These are phyloP conservation scores for Talaromyces thailandensis DNA, from an alignment of 495 filamentous ascomycete species.

Conservation along the genomic window DNA sequence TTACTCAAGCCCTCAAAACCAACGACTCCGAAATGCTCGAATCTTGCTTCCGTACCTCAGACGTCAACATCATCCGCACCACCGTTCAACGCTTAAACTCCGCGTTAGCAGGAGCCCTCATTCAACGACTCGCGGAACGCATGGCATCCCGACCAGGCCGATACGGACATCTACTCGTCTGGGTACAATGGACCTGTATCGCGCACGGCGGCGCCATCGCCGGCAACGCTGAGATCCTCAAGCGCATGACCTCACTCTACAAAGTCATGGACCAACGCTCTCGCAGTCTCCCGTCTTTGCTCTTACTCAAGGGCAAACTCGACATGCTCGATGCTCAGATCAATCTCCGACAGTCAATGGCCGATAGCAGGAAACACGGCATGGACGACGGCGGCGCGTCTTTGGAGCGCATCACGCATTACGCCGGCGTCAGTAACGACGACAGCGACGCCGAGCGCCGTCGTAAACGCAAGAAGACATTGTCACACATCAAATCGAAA, in stretches of 20 bases:
- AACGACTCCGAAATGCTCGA: constrained; percentile 84
- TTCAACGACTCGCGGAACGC: constrained; percentile 77
- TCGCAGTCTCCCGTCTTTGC: constrained; percentile 66
- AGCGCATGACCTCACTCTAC: constrained; percentile 65
- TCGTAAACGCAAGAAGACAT: constrained; percentile 21
- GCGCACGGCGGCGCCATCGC: constrained; percentile 89
- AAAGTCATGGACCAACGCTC: constrained; percentile 80
- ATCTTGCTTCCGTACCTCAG: constrained; percentile 75
- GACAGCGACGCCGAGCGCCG: constrained; percentile 29
- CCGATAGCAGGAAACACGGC: constrained; percentile 37
- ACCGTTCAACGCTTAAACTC: constrained; percentile 89
- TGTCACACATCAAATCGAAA: constrained; percentile 12
- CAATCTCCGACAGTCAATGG: constrained; percentile 58
- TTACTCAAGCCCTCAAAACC: constrained; percentile 85
- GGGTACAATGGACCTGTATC: constrained; percentile 94
- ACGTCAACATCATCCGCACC: constrained; percentile 64
- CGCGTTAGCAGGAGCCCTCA: constrained; percentile 62
- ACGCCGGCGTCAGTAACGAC: constrained; percentile 20
- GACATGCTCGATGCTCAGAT: constrained; percentile 87
- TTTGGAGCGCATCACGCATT: constrained; percentile 37
- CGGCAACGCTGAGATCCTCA: constrained; percentile 67
- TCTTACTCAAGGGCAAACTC: constrained; percentile 85
- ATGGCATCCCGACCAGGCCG: constrained; percentile 81
- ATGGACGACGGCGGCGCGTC: constrained; percentile 67
- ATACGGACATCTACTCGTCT: constrained; percentile 83